Conservation (phyloP, 441 rosid genomes). For the Bruguiera hainesii region DNA sequence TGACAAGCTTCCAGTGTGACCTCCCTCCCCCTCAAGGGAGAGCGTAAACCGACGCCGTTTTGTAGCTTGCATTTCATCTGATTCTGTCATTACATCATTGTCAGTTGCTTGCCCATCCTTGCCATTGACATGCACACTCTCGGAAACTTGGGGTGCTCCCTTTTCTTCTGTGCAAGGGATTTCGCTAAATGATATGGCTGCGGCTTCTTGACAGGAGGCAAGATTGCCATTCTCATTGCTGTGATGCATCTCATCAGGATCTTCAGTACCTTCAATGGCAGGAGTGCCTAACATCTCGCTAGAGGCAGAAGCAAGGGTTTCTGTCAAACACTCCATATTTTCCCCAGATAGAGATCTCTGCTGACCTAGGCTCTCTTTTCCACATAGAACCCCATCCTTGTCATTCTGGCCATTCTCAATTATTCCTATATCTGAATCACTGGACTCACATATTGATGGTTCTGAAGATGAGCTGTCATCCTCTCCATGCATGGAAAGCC, state of each 20-base stretch:
- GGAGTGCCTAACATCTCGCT: slow-evolving; percentile 24
- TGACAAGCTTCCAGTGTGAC: slow-evolving; percentile 16
- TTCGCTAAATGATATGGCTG: slow-evolving; percentile 17
- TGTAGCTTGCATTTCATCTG: slow-evolving; percentile 44
- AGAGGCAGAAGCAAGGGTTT: slow-evolving; percentile 28
- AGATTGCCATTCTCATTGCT: slow-evolving; percentile 23
- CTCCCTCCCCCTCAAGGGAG: slow-evolving; percentile 30
- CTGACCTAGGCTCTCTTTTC: slow-evolving; percentile 25
- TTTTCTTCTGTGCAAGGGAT: slow-evolving; percentile 4
- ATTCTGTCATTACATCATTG: slow-evolving; percentile 27
- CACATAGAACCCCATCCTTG: slow-evolving; percentile 21
- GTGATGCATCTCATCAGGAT: slow-evolving; percentile 22
- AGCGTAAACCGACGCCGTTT: slow-evolving; percentile 52
- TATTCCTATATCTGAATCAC: slow-evolving; percentile 63
- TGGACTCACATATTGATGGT: slow-evolving; percentile 36
- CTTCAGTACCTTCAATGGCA: slow-evolving; percentile 23
- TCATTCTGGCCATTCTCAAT: slow-evolving; percentile 35
- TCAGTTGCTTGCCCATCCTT: slow-evolving; percentile 12
- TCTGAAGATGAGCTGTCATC: slow-evolving; percentile 40
- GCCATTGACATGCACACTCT: slow-evolving; percentile 16
- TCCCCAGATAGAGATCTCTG: slow-evolving; percentile 28
- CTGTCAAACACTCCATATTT: slow-evolving; percentile 27
- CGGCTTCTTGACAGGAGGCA: slow-evolving; percentile 23
- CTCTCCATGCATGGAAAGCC: slow-evolving; percentile 38
- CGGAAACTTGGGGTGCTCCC: slow-evolving; percentile 23